phyloP scores from a whole-genome alignment of 306 rosid species.

The Cucurbita moschata region DNA sequence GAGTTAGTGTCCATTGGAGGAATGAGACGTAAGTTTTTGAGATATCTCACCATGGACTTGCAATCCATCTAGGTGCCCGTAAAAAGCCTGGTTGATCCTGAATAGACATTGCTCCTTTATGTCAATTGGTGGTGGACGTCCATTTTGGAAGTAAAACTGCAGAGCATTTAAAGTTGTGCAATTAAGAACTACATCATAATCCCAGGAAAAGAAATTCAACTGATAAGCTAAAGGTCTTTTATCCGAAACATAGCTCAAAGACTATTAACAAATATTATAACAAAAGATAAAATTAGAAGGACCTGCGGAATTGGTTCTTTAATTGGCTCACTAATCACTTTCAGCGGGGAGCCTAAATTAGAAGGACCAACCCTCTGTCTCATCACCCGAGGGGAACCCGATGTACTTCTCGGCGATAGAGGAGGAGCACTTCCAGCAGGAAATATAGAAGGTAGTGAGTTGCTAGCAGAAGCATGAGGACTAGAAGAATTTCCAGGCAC shows the following conservation, averaged over 20 bases:
- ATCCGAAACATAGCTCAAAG: background rate
- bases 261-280: background rate
- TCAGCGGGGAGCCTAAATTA: slow-evolving; percentile 79
- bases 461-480: slow-evolving; percentile 65
- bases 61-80: slow-evolving; percentile 60
- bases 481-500: slow-evolving; percentile 85
- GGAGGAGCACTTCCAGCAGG: slow-evolving; percentile 99
- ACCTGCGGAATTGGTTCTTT: slow-evolving; percentile 98
- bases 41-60: slow-evolving; percentile 69
- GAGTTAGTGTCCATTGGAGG: slow-evolving; percentile 21
- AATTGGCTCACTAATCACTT: slow-evolving; percentile 86
- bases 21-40: slow-evolving; percentile 13
- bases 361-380: slow-evolving; percentile 89
- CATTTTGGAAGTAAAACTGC: slow-evolving; percentile 92
- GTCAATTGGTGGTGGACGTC: slow-evolving; percentile 74
- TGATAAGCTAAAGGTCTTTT: background rate
- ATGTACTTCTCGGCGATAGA: slow-evolving; percentile 75
- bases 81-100: slow-evolving; percentile 54
- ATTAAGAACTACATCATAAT: slow-evolving; percentile 10
- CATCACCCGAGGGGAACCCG: slow-evolving; percentile 92
- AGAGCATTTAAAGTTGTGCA: slow-evolving; percentile 15
- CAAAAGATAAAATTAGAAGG: background rate
- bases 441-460: slow-evolving; percentile 90
- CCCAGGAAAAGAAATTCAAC: slow-evolving; percentile 1
- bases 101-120: slow-evolving; percentile 63